These are phyloP conservation scores for Citrus sp. DNA, from an alignment of 345 rosid genomes.

Conservation along the genomic window DNA sequence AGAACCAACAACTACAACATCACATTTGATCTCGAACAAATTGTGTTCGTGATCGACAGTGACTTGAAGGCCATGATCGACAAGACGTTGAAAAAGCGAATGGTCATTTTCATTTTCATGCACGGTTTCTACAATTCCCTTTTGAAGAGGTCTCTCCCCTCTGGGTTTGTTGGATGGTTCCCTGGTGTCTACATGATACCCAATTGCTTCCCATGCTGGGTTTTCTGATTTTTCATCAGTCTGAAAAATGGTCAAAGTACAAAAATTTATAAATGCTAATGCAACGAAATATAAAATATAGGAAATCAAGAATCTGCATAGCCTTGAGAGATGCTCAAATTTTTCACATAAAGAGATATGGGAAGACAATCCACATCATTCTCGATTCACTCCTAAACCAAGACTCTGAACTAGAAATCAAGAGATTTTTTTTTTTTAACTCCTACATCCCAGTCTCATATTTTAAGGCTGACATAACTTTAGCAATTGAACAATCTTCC, in stretches of 20 bases:
- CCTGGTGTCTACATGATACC: constrained; percentile 40
- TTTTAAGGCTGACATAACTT: not conserved
- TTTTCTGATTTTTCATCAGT: constrained; percentile 45
- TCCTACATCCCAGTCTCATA: not conserved
- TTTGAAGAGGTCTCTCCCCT: constrained; percentile 66
- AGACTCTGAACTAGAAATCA: not conserved
- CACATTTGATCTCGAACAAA: constrained; percentile 57
- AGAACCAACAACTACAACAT: constrained; percentile 71
- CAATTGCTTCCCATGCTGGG: constrained; percentile 67
- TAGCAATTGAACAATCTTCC: not conserved
- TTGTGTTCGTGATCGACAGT: constrained; percentile 20
- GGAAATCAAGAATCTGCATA: not conserved
- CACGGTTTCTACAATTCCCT: constrained; percentile 62
- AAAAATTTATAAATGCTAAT: not conserved
- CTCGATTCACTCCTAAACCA: not conserved
- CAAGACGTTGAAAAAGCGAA: constrained; percentile 44
- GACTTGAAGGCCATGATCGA: constrained; percentile 53
- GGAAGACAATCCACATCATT: too few relatives aligned
- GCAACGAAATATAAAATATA: not conserved
- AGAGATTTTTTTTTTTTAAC: not conserved
- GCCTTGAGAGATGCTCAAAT: too few relatives aligned
- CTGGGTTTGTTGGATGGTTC: constrained; percentile 18
- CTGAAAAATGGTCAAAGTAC: constrained; percentile 23
- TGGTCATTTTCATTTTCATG: constrained; percentile 47
- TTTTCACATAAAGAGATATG: too few relatives aligned